Evolutionary conservation across 495 filamentous ascomycete genomes (phyloP).

Genomic region (Penicillium coprophilum): DNA sequence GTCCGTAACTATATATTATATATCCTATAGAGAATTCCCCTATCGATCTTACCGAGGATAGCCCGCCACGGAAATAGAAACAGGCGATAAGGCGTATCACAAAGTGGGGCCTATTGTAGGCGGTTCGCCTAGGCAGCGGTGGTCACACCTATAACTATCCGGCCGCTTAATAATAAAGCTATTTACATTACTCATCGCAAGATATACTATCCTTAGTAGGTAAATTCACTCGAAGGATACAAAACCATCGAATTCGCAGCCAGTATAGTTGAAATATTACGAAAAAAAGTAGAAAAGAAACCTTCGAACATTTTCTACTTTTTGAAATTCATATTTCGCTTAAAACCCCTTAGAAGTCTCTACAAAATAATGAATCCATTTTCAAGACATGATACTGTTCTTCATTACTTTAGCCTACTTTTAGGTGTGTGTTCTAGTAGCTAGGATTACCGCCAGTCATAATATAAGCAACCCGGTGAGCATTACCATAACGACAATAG

Average conservation of each 20-base stretch:
- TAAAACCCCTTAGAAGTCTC: background rate
- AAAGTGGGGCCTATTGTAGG: conserved; percentile 2
- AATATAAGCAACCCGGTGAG: background rate
- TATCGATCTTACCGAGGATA: background rate
- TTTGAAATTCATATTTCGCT: background rate
- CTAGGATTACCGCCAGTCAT: background rate
- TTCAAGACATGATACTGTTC: conserved; percentile 1
- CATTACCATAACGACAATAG: background rate
- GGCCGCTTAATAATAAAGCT: background rate
- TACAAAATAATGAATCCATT: background rate
- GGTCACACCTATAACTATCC: background rate
- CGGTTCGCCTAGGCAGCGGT: conserved; percentile 1
- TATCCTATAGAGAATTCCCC: background rate
- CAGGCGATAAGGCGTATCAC: background rate
- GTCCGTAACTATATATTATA: background rate
- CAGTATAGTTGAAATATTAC: conserved; percentile 2
- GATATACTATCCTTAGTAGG: background rate
- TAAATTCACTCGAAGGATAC: too few relatives aligned
- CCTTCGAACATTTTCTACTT: background rate
- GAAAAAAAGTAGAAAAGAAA: conserved; percentile 1
- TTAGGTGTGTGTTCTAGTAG: background rate
- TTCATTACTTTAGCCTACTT: conserved; percentile 3
- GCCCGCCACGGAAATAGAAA: conserved; percentile 3
- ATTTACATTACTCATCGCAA: background rate
- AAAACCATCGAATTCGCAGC: background rate